Evolutionary conservation across 352 stramenopile species (phyloP).

Genomic region (Phytophthora pistaciae): DNA sequence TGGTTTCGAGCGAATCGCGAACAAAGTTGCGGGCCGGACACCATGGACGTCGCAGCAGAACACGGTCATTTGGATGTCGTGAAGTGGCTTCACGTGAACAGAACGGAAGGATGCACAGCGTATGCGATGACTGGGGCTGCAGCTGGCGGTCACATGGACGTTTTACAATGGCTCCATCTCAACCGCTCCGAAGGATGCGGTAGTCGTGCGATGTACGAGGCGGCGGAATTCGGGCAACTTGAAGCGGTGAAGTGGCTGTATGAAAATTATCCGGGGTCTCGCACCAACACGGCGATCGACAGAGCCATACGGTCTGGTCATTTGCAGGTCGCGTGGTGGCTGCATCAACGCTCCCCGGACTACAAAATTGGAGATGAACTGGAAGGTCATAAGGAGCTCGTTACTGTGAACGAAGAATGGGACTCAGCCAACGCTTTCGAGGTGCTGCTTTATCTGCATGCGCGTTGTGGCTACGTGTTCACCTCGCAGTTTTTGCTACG

Average conservation of each 20-base stretch:
- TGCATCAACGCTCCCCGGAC: neutral
- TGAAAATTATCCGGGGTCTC: neutral
- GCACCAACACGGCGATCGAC: neutral
- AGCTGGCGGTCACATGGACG: neutral
- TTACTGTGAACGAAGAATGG: neutral
- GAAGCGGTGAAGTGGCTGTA: constrained; percentile 17
- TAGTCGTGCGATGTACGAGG: neutral
- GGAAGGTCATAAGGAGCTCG: neutral
- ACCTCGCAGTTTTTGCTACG: neutral
- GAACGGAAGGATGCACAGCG: neutral
- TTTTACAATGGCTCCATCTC: neutral
- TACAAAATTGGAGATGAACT: neutral
- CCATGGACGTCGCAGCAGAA: neutral
- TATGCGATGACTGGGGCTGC: neutral
- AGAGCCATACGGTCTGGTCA: constrained; percentile 8
- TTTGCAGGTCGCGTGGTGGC: constrained; percentile 11
- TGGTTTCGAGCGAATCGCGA: neutral
- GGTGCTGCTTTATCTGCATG: neutral
- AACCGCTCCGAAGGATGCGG: neutral
- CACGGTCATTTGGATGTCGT: constrained; percentile 1
- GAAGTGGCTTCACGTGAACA: constrained; percentile 9
- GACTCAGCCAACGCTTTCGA: neutral
- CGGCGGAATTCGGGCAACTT: neutral
- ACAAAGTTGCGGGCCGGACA: neutral
- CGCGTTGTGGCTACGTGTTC: neutral